Evolutionary conservation across 306 rosid genomes (phyloP).

Genomic region (Fagus sylvatica): DNA sequence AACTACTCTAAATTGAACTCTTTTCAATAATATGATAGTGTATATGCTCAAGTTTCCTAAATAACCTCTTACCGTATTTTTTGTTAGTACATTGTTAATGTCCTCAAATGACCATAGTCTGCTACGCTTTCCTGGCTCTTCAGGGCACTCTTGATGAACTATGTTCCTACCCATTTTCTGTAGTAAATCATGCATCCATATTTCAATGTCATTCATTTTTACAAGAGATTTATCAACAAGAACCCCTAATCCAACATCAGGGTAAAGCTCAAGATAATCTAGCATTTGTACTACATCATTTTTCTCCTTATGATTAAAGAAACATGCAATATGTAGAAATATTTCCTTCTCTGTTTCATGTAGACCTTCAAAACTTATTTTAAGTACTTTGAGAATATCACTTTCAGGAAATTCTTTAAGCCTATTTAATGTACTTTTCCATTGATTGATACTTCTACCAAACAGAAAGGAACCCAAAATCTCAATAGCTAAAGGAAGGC

Average conservation of each 20-base stretch:
- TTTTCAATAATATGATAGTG: background rate
- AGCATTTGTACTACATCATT: too few relatives aligned
- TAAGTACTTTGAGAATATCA: too few relatives aligned
- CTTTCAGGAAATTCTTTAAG: too few relatives aligned
- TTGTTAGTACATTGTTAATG: background rate
- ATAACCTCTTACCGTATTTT: background rate
- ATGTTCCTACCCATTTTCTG: background rate
- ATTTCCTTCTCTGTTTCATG: too few relatives aligned
- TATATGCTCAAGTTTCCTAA: background rate
- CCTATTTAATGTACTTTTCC: too few relatives aligned
- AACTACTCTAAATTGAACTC: background rate
- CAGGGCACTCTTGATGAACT: background rate
- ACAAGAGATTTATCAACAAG: background rate
- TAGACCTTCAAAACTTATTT: too few relatives aligned
- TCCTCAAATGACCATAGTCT: background rate
- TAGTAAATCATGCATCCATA: background rate
- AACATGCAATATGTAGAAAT: too few relatives aligned
- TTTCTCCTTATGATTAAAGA: too few relatives aligned
- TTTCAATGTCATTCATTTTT: background rate
- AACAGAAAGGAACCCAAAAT: too few relatives aligned
- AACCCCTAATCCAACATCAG: background rate
- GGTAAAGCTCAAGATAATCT: too few relatives aligned
- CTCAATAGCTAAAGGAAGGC: too few relatives aligned
- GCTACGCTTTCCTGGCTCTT: background rate
- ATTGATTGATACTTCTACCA: too few relatives aligned